Evolutionary conservation across 176 grass and related monocot genomes (phyloP).

Genomic region (Zoysia japonica): DNA sequence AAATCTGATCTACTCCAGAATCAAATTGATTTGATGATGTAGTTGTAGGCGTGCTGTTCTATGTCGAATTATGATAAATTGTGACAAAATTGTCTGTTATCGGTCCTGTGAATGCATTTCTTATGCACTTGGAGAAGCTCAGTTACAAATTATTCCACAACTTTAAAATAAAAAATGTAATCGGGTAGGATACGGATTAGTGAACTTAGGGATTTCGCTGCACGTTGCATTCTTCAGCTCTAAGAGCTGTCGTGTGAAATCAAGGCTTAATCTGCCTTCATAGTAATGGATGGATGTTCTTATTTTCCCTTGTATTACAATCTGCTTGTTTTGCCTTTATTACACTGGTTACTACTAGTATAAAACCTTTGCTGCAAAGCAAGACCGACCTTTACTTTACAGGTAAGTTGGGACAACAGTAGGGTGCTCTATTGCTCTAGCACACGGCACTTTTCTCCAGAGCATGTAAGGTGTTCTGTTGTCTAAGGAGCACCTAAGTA

Average conservation of each 20-base stretch:
- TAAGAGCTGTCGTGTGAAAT: not conserved
- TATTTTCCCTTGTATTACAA: not conserved
- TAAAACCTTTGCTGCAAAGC: constrained; percentile 28
- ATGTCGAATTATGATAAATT: not conserved
- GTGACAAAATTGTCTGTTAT: not conserved
- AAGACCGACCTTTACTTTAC: constrained; percentile 33
- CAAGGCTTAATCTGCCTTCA: not conserved
- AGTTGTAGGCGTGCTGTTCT: not conserved
- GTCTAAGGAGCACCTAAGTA: not conserved
- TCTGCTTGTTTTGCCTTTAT: not conserved
- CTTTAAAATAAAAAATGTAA: not conserved
- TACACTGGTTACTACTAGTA: not conserved
- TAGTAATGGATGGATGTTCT: not conserved
- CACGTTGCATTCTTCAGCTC: not conserved
- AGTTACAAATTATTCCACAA: not conserved
- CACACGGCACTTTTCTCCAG: not conserved
- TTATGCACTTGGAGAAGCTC: not conserved
- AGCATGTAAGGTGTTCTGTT: constrained; percentile 3
- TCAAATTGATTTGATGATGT: constrained; percentile 8
- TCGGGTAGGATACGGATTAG: not conserved
- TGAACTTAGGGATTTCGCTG: not conserved
- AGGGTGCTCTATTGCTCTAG: constrained; percentile 4
- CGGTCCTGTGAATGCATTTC: not conserved
- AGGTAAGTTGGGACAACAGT: constrained; percentile 21
- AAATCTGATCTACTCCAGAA: constrained; percentile 33